These are phyloP conservation scores for Saksenaea vasiformis DNA, from an alignment of 371 early-diverging fungal species.

Conservation along the genomic window DNA sequence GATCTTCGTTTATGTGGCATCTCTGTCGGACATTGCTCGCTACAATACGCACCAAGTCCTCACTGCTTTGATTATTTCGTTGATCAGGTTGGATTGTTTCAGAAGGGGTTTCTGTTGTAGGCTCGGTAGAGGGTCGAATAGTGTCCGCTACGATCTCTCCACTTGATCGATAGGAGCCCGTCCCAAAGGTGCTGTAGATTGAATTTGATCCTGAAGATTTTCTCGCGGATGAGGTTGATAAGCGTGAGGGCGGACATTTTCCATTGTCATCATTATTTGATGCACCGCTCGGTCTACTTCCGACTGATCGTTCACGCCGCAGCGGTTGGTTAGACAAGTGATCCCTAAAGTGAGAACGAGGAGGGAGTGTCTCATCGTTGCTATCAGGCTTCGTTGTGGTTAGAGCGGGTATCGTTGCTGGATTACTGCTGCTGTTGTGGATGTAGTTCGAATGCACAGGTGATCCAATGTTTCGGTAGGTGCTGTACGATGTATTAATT, in stretches of 20 bases:
- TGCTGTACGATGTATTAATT: neutral
- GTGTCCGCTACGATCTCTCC: slow-evolving; percentile 5
- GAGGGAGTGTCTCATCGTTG: neutral
- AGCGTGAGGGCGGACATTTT: slow-evolving; percentile 14
- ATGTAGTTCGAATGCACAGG: neutral
- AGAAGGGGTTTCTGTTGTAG: neutral
- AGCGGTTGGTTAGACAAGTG: neutral
- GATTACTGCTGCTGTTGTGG: neutral
- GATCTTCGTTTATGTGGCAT: neutral
- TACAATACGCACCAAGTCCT: neutral
- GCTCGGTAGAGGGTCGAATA: neutral
- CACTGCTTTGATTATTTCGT: neutral
- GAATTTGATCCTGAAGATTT: slow-evolving; percentile 39
- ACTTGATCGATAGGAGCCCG: slow-evolving; percentile 16
- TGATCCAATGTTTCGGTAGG: neutral
- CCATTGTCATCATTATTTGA: neutral
- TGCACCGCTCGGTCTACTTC: neutral
- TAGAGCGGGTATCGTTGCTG: neutral
- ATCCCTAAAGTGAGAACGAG: neutral
- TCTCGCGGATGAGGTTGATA: slow-evolving; percentile 32
- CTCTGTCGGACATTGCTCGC: slow-evolving; percentile 23
- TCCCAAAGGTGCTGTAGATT: slow-evolving; percentile 41
- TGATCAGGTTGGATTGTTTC: neutral
- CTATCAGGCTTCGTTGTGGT: neutral
- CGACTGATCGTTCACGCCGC: neutral